These are phyloP conservation scores for Lactarius sanguifluus DNA, from an alignment of 768 basidiomycete species.

Conservation along the genomic window DNA sequence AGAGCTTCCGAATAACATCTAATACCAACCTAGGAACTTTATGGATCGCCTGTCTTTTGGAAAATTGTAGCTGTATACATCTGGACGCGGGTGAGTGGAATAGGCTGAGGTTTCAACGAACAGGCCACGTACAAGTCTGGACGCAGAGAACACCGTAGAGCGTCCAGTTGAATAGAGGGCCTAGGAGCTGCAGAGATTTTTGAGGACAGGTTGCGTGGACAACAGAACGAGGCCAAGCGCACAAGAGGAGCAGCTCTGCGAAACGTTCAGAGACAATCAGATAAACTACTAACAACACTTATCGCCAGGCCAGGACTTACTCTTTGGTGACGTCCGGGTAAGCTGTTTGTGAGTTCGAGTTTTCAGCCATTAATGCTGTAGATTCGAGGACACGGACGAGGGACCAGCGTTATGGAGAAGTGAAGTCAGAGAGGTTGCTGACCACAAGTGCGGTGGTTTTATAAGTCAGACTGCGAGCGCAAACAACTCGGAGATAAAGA, in stretches of 20 bases:
- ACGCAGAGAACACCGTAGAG: constrained; percentile 9
- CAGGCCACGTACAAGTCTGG: background rate
- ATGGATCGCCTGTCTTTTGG: background rate
- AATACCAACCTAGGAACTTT: background rate
- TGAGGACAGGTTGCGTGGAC: background rate
- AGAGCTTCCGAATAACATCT: background rate
- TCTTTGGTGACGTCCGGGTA: too few relatives aligned
- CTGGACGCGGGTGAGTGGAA: background rate
- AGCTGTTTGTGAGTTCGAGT: too few relatives aligned
- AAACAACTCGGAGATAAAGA: too few relatives aligned
- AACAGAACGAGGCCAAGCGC: background rate
- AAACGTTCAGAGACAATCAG: too few relatives aligned
- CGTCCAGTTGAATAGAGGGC: background rate
- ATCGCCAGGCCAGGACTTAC: too few relatives aligned
- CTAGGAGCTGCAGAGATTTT: background rate
- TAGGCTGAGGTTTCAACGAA: background rate
- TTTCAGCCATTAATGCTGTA: too few relatives aligned
- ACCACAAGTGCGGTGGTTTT: too few relatives aligned
- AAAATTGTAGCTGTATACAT: background rate
- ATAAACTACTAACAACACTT: too few relatives aligned
- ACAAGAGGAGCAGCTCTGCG: background rate
- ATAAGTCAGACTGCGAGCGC: too few relatives aligned
- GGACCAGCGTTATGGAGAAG: too few relatives aligned
- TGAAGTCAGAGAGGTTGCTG: too few relatives aligned
- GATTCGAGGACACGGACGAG: too few relatives aligned